phyloP scores from a whole-genome alignment of 2,329 filamentous ascomycete genomes.

The Metarhizium album region DNA sequence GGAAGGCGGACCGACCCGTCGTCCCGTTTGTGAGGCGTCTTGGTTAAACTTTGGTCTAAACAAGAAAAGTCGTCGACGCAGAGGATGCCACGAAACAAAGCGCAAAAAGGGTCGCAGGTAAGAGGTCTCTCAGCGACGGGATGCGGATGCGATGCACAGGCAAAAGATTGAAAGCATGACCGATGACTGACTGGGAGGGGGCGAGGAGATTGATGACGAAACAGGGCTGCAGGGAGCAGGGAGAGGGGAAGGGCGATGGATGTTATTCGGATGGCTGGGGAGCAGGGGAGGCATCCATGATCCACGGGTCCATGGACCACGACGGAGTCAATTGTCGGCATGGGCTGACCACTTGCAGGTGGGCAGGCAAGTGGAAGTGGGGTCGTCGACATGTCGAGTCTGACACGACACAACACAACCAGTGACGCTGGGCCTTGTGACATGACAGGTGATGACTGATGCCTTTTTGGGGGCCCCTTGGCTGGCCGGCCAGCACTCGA shows the following conservation, averaged over 20 bases:
- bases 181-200: too few species aligned
- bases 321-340: too few species aligned
- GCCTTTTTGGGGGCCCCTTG: too few species aligned
- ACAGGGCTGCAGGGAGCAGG: slow-evolving; percentile 1
- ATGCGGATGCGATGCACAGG: background rate
- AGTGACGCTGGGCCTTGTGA: too few species aligned
- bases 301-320: too few species aligned
- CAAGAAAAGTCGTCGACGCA: background rate
- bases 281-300: background rate
- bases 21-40: slow-evolving; percentile 6
- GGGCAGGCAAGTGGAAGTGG: background rate
- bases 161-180: background rate
- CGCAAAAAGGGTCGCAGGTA: background rate
- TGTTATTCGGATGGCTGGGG: background rate
- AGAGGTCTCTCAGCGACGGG: background rate
- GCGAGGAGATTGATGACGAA: slow-evolving; percentile 6
- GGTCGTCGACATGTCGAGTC: too few species aligned
- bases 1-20: slow-evolving; percentile 6
- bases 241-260: background rate
- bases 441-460: too few species aligned
- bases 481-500: too few species aligned
- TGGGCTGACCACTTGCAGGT: background rate
- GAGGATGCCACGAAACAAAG: background rate
- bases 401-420: too few species aligned
- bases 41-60: slow-evolving; percentile 2